Conservation (phyloP, 768 basidiomycete species). For the Candolleomyces aberdarensis region DNA sequence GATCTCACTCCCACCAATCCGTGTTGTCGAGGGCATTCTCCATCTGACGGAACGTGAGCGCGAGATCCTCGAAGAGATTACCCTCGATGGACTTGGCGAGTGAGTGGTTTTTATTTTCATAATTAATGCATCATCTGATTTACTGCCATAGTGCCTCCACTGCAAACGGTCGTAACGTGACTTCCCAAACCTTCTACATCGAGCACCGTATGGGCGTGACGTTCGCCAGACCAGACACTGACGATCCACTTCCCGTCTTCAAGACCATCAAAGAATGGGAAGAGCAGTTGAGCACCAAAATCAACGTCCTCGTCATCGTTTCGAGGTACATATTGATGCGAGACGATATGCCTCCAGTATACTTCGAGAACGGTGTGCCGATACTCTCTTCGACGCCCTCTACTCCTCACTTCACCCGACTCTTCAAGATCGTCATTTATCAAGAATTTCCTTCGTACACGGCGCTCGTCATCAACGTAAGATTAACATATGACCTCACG, state of each 20-base stretch:
- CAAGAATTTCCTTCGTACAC: conserved; percentile 16
- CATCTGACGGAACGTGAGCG: too few species aligned
- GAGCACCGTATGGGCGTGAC: conserved; percentile 10
- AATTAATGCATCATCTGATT: too few species aligned
- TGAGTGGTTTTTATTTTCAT: too few species aligned
- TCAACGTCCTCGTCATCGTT: conserved; percentile 9
- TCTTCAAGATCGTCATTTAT: conserved; percentile 10
- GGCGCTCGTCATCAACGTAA: conserved; percentile 16
- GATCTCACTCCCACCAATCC: too few species aligned
- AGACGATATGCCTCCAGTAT: not conserved
- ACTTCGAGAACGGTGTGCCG: too few species aligned
- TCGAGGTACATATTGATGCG: not conserved
- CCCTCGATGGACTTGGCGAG: too few species aligned
- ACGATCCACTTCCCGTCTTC: conserved; percentile 4
- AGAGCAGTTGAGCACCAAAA: conserved; percentile 13
- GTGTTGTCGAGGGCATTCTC: too few species aligned
- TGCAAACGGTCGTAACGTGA: not conserved
- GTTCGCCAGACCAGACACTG: not conserved
- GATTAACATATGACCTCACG: not conserved
- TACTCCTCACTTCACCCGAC: not conserved
- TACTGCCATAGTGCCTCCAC: not conserved
- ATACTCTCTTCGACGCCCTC: too few species aligned
- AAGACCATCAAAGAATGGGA: conserved; percentile 13
- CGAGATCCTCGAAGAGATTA: too few species aligned
- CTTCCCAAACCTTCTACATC: conserved; percentile 11